Evolutionary conservation across 1,139 yeast species (phyloP).

Genomic region (Lodderomyces metapsilosis): DNA sequence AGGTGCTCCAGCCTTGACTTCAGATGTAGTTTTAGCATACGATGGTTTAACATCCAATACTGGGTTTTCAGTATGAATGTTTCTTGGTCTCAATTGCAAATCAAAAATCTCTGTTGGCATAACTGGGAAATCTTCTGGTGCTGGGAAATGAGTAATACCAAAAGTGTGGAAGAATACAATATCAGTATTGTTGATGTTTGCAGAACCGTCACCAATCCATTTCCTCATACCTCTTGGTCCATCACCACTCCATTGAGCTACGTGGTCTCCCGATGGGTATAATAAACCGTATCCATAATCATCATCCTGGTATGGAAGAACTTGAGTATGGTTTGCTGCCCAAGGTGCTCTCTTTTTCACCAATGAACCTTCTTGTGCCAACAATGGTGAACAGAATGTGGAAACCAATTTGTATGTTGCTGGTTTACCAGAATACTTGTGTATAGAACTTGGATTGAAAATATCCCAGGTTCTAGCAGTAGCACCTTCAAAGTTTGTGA

Average conservation of each 20-base stretch:
- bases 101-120: constrained; percentile 86
- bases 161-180: constrained; percentile 75
- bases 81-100: constrained; percentile 72
- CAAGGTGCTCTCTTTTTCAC: constrained; percentile 82
- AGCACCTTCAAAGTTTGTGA: constrained; percentile 58
- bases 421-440: constrained; percentile 72
- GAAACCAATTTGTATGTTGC: constrained; percentile 76
- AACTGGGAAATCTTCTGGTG: constrained; percentile 87
- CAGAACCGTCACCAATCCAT: constrained; percentile 71
- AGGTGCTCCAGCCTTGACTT: constrained; percentile 43
- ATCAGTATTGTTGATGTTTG: constrained; percentile 63
- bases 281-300: constrained; percentile 51
- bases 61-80: constrained; percentile 75
- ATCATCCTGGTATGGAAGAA: constrained; percentile 65
- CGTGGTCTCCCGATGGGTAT: constrained; percentile 80
- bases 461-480: constrained; percentile 79
- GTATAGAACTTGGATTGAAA: constrained; percentile 65
- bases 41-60: constrained; percentile 73
- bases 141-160: constrained; percentile 83
- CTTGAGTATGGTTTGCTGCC: constrained; percentile 68
- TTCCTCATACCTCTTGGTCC: constrained; percentile 68
- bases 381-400: constrained; percentile 69
- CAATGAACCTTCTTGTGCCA: constrained; percentile 72
- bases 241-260: constrained; percentile 78
- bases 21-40: constrained; percentile 60